phyloP scores from a whole-genome alignment of 345 rosid genomes.

The Brassica carinata region DNA sequence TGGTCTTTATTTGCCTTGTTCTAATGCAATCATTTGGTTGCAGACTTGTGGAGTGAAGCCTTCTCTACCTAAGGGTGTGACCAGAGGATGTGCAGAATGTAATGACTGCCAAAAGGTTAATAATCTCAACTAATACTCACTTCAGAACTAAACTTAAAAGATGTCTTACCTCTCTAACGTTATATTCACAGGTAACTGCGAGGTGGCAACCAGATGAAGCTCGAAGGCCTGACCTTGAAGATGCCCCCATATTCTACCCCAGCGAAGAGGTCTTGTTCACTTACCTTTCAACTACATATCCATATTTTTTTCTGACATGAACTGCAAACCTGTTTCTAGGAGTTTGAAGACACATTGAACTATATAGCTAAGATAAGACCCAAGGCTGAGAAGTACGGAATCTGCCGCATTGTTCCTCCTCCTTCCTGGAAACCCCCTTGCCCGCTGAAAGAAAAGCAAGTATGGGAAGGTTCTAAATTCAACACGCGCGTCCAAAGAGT shows the following conservation, averaged over 20 bases:
- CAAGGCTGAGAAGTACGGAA: conserved; percentile 88
- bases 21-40: conserved; percentile 35
- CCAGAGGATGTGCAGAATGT: conserved; percentile 76
- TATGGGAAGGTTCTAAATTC: conserved; percentile 82
- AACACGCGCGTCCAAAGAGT: conserved; percentile 93
- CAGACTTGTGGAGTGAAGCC: conserved; percentile 56
- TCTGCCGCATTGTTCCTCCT: conserved; percentile 98
- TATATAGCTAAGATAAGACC: conserved; percentile 84
- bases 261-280: conserved; percentile 72
- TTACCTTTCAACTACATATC: conserved; percentile 27
- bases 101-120: conserved; percentile 88
- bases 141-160: too few species aligned
- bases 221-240: conserved; percentile 70
- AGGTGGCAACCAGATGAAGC: conserved; percentile 86
- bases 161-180: too few species aligned
- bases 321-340: conserved; percentile 51
- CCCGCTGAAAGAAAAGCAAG: conserved; percentile 67
- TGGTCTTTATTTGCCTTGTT: neutral
- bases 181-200: conserved; percentile 59
- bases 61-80: conserved; percentile 76
- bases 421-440: conserved; percentile 96
- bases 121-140: neutral
- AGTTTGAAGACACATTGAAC: conserved; percentile 88
- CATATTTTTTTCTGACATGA: conserved; percentile 33
- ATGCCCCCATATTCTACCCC: conserved; percentile 91